Evolutionary conservation across 257 asterid species (phyloP), one percentile per base, ranked within the genome.

Genomic region (Gentiana straminea): DNA sequence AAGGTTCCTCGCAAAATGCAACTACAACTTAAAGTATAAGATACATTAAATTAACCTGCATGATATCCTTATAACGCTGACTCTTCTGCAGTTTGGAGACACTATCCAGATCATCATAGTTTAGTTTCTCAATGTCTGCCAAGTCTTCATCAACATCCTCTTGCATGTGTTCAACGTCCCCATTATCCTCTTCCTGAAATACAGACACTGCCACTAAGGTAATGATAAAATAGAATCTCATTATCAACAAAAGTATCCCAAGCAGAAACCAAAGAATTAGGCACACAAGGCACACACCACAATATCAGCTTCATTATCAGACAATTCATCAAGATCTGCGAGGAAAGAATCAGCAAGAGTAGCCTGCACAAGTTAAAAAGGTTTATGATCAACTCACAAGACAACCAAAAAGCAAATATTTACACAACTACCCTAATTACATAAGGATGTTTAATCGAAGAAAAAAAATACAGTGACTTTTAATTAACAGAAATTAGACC

Each of bases 281-380:
- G 57, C 35, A 13, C 43, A 58, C 59, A 60, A 59, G 48, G 44
- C 37, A 72, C 95, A 75, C 64, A 91, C 95, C 79, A 73, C 73
- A 68, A 60, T 56, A 61, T 82, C 95, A 45, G 85, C 96, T 76
- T 91, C 98, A 54, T 79, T 81, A 68, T 91, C 98, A 39, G 98
- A 91, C 65, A 91, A 67, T 48, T 91, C 98, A 33, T 91, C 96
- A 41, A 91, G 94, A 79, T 91, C 98, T 35, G 98, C 98, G 70
- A 91, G 76, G 70, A 91, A 91, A 46, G 96, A 84, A 81, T 91
- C 98, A 65, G 83, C 83, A 56, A 91, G 96, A 59, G 96, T 84
- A 60, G 98, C 96, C 98, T 91, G 89, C 66, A 10, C 33, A 13
- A 67, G 32, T 33, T 7, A 55, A 11, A 13, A 7, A 1, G 35